Base-by-base conservation (phyloP, 2,329 filamentous ascomycete species). In the Pestalotiopsis sp. region DNA sequence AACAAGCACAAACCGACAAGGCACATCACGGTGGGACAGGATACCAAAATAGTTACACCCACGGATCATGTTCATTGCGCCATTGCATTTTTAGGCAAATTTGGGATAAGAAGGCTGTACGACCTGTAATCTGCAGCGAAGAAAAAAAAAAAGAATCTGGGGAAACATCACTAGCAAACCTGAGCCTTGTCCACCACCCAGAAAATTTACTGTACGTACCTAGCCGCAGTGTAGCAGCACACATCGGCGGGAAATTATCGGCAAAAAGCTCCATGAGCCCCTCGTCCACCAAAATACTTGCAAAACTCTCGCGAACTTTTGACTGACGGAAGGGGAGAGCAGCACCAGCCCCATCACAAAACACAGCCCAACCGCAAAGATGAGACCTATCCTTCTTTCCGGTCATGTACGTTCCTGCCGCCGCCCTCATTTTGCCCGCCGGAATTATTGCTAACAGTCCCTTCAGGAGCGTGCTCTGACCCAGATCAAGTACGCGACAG, bases 311-410 rank as follows among this genome's bases (percentile, higher is more conserved):
- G 49, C 63, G 49, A 58, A 58, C 63, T 66, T 66, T 66, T 66
- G 63, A 57, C 63, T 66, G 63, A 66, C 63, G 63, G 31, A 56
- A 67, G 14, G 31, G 59, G 20, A 41, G 56, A 61, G n/a, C 66
- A 62, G 58, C 39, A 62, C 13, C 66, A 49, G 36, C 39, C 38
- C 52, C 31, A 52, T 52, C 45, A 31, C 38, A 67, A 58, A 69
- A 70, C 64, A 72, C 70, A 69, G 68, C 64, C 74, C 72, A 71
- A 74, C 73, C 75, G 79, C 82, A 85, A 94, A 83, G 72, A 99
- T 99, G 96, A 94, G 96, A 87, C 96, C 96, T 80, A 97, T 98
- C 83, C 88, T 99, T 77, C 89, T 99, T 78, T 92, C 94, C 82
- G 96, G 96, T 83, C 96, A 99, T 90, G 91, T 91, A 82, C 73